Conservation (phyloP, 2,329 filamentous ascomycete species). For the Cordyceps militaris region DNA sequence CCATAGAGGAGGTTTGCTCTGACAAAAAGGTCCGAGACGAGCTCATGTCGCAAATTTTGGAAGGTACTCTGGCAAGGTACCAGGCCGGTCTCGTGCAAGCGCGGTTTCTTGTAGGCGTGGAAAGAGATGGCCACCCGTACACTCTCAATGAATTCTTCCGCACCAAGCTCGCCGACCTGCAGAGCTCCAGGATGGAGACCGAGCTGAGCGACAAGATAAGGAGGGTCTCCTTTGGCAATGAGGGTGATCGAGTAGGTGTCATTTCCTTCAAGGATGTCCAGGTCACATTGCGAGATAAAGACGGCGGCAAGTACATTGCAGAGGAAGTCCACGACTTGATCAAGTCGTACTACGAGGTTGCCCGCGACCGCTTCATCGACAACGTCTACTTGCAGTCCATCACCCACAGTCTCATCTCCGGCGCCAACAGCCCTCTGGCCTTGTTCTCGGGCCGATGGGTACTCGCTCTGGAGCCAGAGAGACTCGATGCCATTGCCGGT, state of each 20-base stretch:
- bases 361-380: conserved; percentile 28
- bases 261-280: conserved; percentile 16
- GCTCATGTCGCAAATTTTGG: conserved; percentile 19
- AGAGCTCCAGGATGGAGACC: not conserved
- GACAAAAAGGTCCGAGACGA: conserved; percentile 16
- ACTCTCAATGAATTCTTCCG: conserved; percentile 24
- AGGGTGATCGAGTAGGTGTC: not conserved
- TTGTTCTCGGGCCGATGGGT: conserved; percentile 1
- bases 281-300: conserved; percentile 14
- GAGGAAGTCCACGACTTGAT: conserved; percentile 27
- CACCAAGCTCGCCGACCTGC: conserved; percentile 11
- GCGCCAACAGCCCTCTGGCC: conserved; percentile 18
- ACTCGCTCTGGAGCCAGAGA: not conserved
- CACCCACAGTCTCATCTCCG: conserved; percentile 21
- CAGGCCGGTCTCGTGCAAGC: conserved; percentile 19
- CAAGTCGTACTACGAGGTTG: conserved; percentile 27
- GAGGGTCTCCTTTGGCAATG: conserved; percentile 9
- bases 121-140: conserved; percentile 23
- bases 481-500: not conserved
- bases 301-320: conserved; percentile 17
- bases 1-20: conserved; percentile 17
- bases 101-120: conserved; percentile 21
- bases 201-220: conserved; percentile 9
- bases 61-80: conserved; percentile 20
- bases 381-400: conserved; percentile 28